phyloP scores from a whole-genome alignment of 768 basidiomycete genomes.

The Amanita polypyramis region DNA sequence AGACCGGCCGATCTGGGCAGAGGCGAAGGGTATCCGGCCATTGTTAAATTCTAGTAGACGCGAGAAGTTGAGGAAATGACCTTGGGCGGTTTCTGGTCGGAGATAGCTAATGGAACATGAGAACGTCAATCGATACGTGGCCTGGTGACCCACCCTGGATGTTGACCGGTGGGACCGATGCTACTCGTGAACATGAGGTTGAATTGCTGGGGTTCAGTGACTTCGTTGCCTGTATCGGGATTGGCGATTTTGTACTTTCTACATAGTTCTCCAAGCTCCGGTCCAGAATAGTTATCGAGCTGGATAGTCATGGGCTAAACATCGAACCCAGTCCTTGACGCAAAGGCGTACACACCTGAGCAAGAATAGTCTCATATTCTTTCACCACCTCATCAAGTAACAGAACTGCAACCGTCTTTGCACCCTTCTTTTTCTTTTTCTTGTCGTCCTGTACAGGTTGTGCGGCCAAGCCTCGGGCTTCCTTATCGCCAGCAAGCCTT shows the following conservation, averaged over 20 bases:
- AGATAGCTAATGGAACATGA: slow-evolving; percentile 51
- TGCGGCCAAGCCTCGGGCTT: slow-evolving; percentile 71
- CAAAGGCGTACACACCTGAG: slow-evolving; percentile 52
- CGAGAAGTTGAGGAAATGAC: slow-evolving; percentile 97
- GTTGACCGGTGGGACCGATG: slow-evolving; percentile 95
- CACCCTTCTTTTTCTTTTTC: slow-evolving; percentile 65
- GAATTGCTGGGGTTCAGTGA: slow-evolving; percentile 89
- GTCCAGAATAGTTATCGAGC: slow-evolving; percentile 92
- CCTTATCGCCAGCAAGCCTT: slow-evolving; percentile 79
- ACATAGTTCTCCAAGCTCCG: slow-evolving; percentile 82
- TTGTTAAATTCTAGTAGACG: slow-evolving; percentile 98
- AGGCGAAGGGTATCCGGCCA: slow-evolving; percentile 91
- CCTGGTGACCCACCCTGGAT: slow-evolving; percentile 65
- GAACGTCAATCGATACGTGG: slow-evolving; percentile 1
- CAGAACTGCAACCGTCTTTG: slow-evolving; percentile 58
- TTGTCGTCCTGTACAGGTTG: slow-evolving; percentile 49
- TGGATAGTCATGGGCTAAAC: slow-evolving; percentile 20
- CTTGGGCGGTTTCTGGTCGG: slow-evolving; percentile 96
- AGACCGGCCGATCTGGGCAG: slow-evolving; percentile 90
- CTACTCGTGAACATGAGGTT: slow-evolving; percentile 98
- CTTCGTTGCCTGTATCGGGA: slow-evolving; percentile 88
- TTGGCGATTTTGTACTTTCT: slow-evolving; percentile 71
- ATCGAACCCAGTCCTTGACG: background rate
- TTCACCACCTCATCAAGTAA: slow-evolving; percentile 62
- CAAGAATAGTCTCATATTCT: slow-evolving; percentile 76